Conservation (phyloP, 164 flowering plant genomes). For the Stephania japonica region DNA sequence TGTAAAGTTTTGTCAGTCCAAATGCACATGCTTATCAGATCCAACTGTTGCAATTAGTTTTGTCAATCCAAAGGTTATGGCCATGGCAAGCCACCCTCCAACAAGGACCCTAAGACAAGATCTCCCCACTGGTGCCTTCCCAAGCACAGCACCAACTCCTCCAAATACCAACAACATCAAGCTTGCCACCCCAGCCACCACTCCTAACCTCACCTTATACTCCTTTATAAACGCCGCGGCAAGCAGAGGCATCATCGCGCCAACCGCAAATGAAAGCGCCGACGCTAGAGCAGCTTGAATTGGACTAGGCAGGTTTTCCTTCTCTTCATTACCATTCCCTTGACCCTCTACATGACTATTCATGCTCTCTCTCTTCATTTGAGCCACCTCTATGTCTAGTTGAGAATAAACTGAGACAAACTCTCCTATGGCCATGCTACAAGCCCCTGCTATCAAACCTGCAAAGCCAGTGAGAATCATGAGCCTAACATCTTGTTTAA, state of each 20-base stretch:
- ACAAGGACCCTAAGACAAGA: constrained; percentile 11
- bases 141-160: constrained; percentile 11
- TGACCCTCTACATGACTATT: not conserved
- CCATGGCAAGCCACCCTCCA: constrained; percentile 18
- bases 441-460: constrained; percentile 17
- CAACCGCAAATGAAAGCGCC: constrained; percentile 6
- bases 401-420: constrained; percentile 6
- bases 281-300: constrained; percentile 14
- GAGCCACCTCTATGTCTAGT: constrained; percentile 16
- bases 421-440: constrained; percentile 20
- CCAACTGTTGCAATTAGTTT: not conserved
- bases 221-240: constrained; percentile 13
- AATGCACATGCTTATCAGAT: not conserved
- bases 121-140: constrained; percentile 4
- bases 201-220: constrained; percentile 8
- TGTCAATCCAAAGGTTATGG: constrained; percentile 6
- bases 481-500: constrained; percentile 1
- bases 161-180: constrained; percentile 11
- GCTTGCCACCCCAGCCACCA: constrained; percentile 11
- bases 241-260: constrained; percentile 15
- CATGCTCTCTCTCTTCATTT: constrained; percentile 9
- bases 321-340: not conserved
- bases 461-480: constrained; percentile 13
- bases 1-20: no score
- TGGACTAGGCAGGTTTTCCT: constrained; percentile 10